These are phyloP conservation scores for Fremontodendron californicum DNA, from an alignment of 345 rosid species.

Conservation along the genomic window DNA sequence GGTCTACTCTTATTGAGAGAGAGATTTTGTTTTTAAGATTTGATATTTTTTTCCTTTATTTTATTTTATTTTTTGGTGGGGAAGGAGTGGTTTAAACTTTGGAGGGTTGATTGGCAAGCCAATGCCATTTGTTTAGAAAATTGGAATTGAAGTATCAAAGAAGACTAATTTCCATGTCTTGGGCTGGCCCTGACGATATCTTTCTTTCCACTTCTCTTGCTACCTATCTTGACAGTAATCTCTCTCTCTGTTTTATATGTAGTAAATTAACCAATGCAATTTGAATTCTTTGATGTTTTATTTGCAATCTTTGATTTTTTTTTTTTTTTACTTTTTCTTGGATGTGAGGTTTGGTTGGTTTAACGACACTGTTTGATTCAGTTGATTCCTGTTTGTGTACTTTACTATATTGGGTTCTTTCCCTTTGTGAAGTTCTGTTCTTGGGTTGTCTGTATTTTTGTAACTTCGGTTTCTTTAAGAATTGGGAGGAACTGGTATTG, in stretches of 20 bases:
- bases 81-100: not conserved
- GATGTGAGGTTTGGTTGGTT: not conserved
- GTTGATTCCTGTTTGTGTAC: not conserved
- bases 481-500: not conserved
- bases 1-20: not conserved
- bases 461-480: not conserved
- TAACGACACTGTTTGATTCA: conserved; percentile 26
- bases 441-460: not conserved
- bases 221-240: conserved; percentile 63
- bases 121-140: conserved; percentile 23
- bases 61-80: not conserved
- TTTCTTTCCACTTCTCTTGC: conserved; percentile 74
- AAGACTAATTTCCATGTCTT: conserved; percentile 49
- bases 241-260: conserved; percentile 9
- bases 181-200: conserved; percentile 71
- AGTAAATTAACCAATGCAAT: not conserved
- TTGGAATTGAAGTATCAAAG: conserved; percentile 13
- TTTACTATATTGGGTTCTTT: not conserved
- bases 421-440: not conserved
- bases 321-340: not conserved
- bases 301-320: not conserved
- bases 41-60: not conserved
- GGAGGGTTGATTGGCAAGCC: conserved; percentile 17
- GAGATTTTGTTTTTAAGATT: not conserved
- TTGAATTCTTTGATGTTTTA: conserved; percentile 5